These are phyloP conservation scores for Prunus armeniaca DNA, from an alignment of 306 rosid genomes.

Conservation along the genomic window DNA sequence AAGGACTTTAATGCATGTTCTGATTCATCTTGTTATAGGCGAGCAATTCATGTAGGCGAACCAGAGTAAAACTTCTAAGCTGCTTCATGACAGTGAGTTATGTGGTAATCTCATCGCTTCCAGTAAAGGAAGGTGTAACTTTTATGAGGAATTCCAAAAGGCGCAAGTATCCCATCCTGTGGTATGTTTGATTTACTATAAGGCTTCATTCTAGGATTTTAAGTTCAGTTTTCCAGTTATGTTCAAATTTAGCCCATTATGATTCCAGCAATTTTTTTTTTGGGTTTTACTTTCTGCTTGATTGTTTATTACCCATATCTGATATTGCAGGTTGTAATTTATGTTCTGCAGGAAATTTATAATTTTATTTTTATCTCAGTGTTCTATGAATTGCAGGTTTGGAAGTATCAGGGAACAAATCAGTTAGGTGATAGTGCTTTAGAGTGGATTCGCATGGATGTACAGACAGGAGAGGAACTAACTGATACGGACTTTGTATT, in stretches of 20 bases:
- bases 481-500: constrained; percentile 49
- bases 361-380: background rate
- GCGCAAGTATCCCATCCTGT: constrained; percentile 60
- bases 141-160: constrained; percentile 63
- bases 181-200: constrained; percentile 37
- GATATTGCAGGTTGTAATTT: background rate
- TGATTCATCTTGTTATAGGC: constrained; percentile 37
- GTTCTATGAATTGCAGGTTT: constrained; percentile 47
- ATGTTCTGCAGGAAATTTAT: background rate
- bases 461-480: constrained; percentile 61
- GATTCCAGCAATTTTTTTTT: background rate
- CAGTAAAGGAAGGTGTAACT: constrained; percentile 43
- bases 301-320: background rate
- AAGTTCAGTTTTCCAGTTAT: background rate
- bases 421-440: constrained; percentile 52
- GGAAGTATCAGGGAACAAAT: constrained; percentile 62
- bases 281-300: background rate
- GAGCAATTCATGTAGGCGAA: constrained; percentile 23
- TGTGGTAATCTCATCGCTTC: constrained; percentile 54
- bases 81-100: constrained; percentile 81
- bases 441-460: constrained; percentile 51
- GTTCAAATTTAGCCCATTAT: background rate
- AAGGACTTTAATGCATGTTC: background rate
- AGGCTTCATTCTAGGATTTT: background rate
- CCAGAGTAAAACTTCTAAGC: constrained; percentile 39